A percentile compares a stretch with the other conserved stretches of the same genome.
Conservation (phyloP, 2,329 filamentous ascomycete genomes). For the Acephala macrosclerotiorum region DNA sequence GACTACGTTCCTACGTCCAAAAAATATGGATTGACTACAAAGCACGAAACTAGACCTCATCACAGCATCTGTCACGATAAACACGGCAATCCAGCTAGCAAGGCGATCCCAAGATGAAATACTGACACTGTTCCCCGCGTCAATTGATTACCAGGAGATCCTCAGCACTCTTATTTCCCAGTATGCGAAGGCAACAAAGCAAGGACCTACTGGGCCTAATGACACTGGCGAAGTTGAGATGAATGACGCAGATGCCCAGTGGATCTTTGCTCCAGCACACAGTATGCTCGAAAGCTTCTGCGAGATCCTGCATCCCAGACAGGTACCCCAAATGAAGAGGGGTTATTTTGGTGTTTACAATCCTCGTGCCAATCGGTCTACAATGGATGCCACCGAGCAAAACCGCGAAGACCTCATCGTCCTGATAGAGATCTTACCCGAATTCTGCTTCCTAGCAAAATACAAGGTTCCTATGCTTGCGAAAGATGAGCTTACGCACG, state of each 20-base stretch:
- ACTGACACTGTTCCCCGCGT: neutral
- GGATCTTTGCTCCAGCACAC: too few species aligned
- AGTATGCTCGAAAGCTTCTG: too few species aligned
- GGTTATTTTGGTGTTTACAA: too few species aligned
- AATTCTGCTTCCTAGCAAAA: conserved; percentile 17
- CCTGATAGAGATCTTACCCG: conserved; percentile 19
- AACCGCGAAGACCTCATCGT: neutral
- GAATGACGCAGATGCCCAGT: too few species aligned
- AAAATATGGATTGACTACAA: conserved; percentile 19
- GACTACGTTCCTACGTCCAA: conserved; percentile 15
- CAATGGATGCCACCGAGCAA: too few species aligned
- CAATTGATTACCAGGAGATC: neutral
- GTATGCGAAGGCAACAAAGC: too few species aligned
- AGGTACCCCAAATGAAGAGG: too few species aligned
- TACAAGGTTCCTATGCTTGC: conserved; percentile 10
- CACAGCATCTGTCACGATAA: conserved; percentile 21
- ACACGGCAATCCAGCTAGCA: conserved; percentile 25
- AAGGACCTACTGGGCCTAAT: too few species aligned
- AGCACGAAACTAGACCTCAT: conserved; percentile 19
- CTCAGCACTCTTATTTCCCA: neutral
- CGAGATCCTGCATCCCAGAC: too few species aligned
- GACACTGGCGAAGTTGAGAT: too few species aligned
- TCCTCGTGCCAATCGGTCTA: too few species aligned
- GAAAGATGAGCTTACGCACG: conserved; percentile 23
- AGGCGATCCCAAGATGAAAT: conserved; percentile 18